These are phyloP conservation scores for Kwoniella pini DNA, from an alignment of 768 basidiomycete species.

Conservation along the genomic window DNA sequence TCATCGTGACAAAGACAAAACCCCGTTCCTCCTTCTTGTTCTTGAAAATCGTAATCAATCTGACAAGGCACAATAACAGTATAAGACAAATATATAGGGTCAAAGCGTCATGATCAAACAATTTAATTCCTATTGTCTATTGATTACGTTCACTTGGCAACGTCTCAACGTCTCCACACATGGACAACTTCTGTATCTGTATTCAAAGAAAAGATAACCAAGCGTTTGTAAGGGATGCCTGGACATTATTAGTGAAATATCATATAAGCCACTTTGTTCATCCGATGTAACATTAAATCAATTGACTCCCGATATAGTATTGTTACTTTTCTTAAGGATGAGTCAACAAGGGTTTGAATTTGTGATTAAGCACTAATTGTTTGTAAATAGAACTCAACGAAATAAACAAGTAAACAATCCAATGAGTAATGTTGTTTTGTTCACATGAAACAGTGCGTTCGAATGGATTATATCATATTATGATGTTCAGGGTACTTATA, in stretches of 20 bases:
- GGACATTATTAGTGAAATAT: not conserved
- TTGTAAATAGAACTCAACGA: not conserved
- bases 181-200: no score
- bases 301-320: not conserved
- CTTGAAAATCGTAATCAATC: no score
- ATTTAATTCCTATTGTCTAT: not conserved
- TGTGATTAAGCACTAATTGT: constrained; percentile 2
- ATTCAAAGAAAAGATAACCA: not conserved
- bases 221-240: not conserved
- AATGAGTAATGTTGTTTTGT: not conserved
- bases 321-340: no score
- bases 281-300: not conserved
- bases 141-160: constrained; percentile 7
- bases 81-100: not conserved
- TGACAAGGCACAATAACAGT: not conserved
- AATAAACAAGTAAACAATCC: not conserved
- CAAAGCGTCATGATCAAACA: constrained; percentile 13
- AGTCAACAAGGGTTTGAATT: not conserved
- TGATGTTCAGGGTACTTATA: not conserved
- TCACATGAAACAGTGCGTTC: not conserved
- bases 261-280: not conserved
- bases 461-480: constrained; percentile 1
- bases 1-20: no score
- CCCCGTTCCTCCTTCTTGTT: no score
- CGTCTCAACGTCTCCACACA: no score